Evolutionary conservation across 2,329 filamentous ascomycete species (phyloP).

Genomic region (Fusarium drepaniforme): DNA sequence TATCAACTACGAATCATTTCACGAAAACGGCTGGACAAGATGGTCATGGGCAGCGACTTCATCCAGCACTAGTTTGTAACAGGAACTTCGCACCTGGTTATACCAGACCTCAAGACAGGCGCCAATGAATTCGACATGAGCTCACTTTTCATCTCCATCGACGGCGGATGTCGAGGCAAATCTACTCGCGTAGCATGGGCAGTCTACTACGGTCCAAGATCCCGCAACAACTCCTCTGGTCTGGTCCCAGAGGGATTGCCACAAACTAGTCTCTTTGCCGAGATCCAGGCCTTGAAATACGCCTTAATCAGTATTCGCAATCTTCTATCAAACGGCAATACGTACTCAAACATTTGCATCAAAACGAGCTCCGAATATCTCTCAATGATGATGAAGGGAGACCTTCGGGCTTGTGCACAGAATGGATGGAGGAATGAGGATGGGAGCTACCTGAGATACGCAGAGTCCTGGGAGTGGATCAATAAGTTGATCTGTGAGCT

Average conservation of each 20-base stretch:
- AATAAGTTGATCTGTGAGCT: not conserved
- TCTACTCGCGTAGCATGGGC: not conserved
- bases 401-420: not conserved
- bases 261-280: not conserved
- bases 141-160: not conserved
- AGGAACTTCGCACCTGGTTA: not conserved
- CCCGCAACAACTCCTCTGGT: not conserved
- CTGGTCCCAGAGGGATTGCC: not conserved
- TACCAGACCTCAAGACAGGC: not conserved
- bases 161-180: not conserved
- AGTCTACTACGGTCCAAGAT: not conserved
- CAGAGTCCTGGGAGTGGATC: not conserved
- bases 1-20: not conserved
- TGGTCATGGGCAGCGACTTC: not conserved
- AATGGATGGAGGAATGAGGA: not conserved
- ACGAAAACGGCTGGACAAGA: not conserved
- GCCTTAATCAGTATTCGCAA: not conserved
- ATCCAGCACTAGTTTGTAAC: not conserved
- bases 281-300: not conserved
- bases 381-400: not conserved
- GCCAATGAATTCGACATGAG: not conserved
- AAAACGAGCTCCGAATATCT: not conserved
- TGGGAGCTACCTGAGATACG: not conserved
- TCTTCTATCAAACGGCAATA: not conserved
- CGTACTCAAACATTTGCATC: not conserved